Base-by-base conservation (phyloP, 2,329 filamentous ascomycete species). In the Neurospora sp. region DNA sequence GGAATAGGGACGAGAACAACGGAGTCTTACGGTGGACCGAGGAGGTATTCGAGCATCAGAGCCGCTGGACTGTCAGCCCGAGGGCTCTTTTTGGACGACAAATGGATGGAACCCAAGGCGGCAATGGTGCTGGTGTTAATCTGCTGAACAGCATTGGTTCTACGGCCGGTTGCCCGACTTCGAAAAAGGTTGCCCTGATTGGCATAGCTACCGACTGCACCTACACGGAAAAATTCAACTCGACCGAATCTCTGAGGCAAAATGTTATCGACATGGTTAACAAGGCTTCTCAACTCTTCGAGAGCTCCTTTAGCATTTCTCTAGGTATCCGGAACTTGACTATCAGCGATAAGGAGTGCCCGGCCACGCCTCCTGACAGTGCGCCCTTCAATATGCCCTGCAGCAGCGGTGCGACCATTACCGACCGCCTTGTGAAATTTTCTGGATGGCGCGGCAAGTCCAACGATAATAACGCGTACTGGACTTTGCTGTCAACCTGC, bases 141-240 rank as follows among this genome's bases (percentile, higher is more conserved):
- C 82, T 98, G 36, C 84, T 86, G 40, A 86, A 83, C 40, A 92
- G 88, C 36, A 97, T 99, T 77, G 96, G 96, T 66, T 90, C 87
- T 71, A 91, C 91, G 0, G 78, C 82, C n/a, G 96, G 96, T 68
- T 99, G 96, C 78, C 95, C 95, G 6, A 89, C 86, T 0, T 95
- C 93, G n/a, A 89, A 93, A 74, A 96, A 92, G 80, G 93, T 99
- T 19, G 96, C 96, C 0, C 85, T 98, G 52, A 88, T 99, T 33
- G 96, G 96, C 37, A 89, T 98, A 43, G 96, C 93, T 8, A 96
- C 93, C 0, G 96, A 99, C 79, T 99, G 96, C 83, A 92, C 88
- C 8, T 98, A 98, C 78, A 93, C 90, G 46, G 83, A 83, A 1
- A 84, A 85, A 3, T 96, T 97, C 78, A 86, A 89, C 72, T 86